Base-by-base conservation (phyloP, 192 early-diverging fungal species). In the Coemansia pectinata region DNA sequence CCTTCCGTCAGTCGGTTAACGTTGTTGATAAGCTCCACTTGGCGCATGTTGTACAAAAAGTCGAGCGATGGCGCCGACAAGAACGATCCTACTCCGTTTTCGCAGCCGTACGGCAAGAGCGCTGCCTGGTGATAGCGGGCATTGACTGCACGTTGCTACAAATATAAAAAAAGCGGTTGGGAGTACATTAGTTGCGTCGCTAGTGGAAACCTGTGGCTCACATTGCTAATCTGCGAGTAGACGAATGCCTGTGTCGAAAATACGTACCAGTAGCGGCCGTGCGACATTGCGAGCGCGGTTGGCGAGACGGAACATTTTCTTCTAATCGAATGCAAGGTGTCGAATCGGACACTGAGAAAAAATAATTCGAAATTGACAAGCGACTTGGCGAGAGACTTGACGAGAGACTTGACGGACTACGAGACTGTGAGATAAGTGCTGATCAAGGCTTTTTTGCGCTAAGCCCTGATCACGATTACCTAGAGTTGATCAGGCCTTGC, bases 11-110 rank as follows among this genome's bases (percentile, higher is more conserved):
- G 61, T 5, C 80, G 77, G 48, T 85, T 82, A 38, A 85, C 65
- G 61, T 75, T 84, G 67, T 78, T 71, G 45, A 84, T 58, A 44
- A 84, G 81, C 69, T 80, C 68, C 11, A 60, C 41, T 55, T 84
- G 74, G 27, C 82, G 82, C 71, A 65, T 66, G 48, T 84, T 79
- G 66, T 84, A 74, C 31, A 84, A 58, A 63, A 84, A 78, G 33
- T 84, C 82, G 27, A 84, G 50, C 52, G 82, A 59, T 25, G 53
- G 61, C 36, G 60, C 62, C 12, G 82, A 79, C 65, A 84, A 44
- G 19, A 84, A 79, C 31, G 82, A 74, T 29, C 63, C 65, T 58
- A 84, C 47, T 21, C 82, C 82, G 14, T 76, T 65, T 25, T 73
- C 68, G 23, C 64, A 19, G 14, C 45, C 42, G 65, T 79, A 84